Evolutionary conservation across 164 flowering plant species (phyloP).

Genomic region (Taxillus chinensis): DNA sequence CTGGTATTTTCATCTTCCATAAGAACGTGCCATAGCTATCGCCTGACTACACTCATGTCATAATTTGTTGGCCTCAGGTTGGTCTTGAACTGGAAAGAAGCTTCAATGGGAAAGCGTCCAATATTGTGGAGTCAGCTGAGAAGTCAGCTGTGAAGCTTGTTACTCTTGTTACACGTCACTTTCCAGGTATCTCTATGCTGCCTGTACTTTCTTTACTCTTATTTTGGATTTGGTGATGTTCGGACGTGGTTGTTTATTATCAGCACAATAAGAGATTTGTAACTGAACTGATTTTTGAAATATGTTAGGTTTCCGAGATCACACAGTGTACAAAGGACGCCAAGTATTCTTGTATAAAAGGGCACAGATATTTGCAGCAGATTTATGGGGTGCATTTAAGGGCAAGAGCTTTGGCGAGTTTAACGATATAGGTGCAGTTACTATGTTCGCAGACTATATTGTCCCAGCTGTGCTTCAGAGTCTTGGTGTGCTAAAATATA

Average conservation of each 20-base stretch:
- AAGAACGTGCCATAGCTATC: too few relatives aligned
- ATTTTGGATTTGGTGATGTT: not conserved
- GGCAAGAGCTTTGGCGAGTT: constrained; percentile 85
- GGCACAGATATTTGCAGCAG: constrained; percentile 97
- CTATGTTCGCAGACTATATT: constrained; percentile 91
- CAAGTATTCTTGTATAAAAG: constrained; percentile 90
- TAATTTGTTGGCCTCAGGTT: constrained; percentile 37
- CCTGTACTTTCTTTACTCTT: not conserved
- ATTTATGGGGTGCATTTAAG: constrained; percentile 91
- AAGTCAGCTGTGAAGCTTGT: constrained; percentile 87
- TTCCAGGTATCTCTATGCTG: constrained; percentile 51
- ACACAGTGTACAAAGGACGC: constrained; percentile 86
- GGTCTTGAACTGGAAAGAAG: constrained; percentile 69
- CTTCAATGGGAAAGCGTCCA: constrained; percentile 84
- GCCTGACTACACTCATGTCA: not conserved
- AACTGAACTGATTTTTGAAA: constrained; percentile 2
- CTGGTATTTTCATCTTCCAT: too few relatives aligned
- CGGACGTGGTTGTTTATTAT: not conserved
- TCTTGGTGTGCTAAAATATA: constrained; percentile 82
- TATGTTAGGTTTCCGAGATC: constrained; percentile 78
- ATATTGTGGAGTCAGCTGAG: constrained; percentile 69
- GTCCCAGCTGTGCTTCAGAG: constrained; percentile 83
- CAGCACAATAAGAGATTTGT: not conserved
- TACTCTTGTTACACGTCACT: constrained; percentile 59
- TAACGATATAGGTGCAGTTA: constrained; percentile 57